Base-by-base conservation (phyloP, 1,284 basidiomycete species). In the Anthracocystis walkeri region DNA sequence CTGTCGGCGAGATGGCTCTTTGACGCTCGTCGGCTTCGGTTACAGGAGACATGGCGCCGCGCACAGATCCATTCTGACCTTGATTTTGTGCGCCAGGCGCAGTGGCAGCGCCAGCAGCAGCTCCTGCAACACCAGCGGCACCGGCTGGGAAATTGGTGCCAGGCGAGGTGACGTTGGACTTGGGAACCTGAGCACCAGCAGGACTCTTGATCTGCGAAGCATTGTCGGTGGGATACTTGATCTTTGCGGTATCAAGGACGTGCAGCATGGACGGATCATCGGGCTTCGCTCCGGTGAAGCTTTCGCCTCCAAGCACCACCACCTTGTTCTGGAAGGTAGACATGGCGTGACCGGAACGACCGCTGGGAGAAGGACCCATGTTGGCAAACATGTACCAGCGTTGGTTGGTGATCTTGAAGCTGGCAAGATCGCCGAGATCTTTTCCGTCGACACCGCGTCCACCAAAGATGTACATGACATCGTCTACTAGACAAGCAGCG, bases 321-420 rank as follows among this genome's bases (percentile, higher is more conserved):
- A 99, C 92, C 81, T 92, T 91, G 57, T 92, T 90, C 56, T 93
- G 93, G 82, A 92, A 92, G 12, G 92, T 91, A 6, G 95, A 93
- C 92, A 98, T 95, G 21, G 94, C 92, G 86, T 99, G 96, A 4
- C 96, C 96, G 16, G 93, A 95, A 56, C 96, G 90, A 14, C 94
- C 93, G 59, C 89, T 91, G 2, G 96, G 96, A 7, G 93, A 90
- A 12, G 95, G 95, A 3, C 96, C 96, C 96, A 98, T 98, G 85
- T 97, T 97, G 86, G 97, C 95, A 87, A 99, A 98, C 93, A 96
- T 98, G 87, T 95, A 99, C 96, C 96, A 98, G 79, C 89, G 86
- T 75, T 88, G 87, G 73, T 89, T 88, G 73, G 90, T 87, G 68
- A 99, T 92, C 87, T 97, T 97, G 89, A 99, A 99, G 6, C 95